phyloP scores from a whole-genome alignment of 108 stramenopile species.

The Conticribra guillardii region DNA sequence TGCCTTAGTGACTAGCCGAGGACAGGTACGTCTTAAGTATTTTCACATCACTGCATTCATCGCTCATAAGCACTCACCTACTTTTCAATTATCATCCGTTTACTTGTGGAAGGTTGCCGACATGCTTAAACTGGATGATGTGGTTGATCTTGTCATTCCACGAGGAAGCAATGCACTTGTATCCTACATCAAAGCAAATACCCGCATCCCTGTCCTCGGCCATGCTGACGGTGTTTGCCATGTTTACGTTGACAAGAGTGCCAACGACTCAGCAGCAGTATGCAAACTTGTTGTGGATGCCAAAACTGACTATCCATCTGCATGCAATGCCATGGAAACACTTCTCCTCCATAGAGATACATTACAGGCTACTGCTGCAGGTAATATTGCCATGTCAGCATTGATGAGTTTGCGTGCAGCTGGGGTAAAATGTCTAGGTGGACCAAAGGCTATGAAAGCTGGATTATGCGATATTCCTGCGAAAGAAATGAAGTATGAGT shows the following conservation, averaged over 20 bases:
- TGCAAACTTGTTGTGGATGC: slow-evolving; percentile 85
- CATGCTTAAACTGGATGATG: slow-evolving; percentile 83
- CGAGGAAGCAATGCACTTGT: slow-evolving; percentile 93
- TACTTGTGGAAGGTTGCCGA: slow-evolving; percentile 61
- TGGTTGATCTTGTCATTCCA: slow-evolving; percentile 99
- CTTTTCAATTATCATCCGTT: not conserved
- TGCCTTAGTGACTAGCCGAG: slow-evolving; percentile 90
- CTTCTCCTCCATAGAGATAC: slow-evolving; percentile 91
- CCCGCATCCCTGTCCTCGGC: slow-evolving; percentile 96
- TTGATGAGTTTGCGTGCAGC: slow-evolving; percentile 82
- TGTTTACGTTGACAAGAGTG: slow-evolving; percentile 92
- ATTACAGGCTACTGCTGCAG: slow-evolving; percentile 42
- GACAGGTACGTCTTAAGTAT: slow-evolving; percentile 57
- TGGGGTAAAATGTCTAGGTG: slow-evolving; percentile 90
- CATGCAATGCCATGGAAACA: slow-evolving; percentile 98
- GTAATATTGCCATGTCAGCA: slow-evolving; percentile 67
- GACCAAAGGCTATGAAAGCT: slow-evolving; percentile 78
- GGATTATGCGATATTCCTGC: slow-evolving; percentile 79
- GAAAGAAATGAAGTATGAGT: slow-evolving; percentile 85
- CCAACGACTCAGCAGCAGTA: slow-evolving; percentile 65
- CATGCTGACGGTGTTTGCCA: slow-evolving; percentile 99
- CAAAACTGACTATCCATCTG: slow-evolving; percentile 98
- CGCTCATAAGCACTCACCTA: not conserved
- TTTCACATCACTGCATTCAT: not conserved
- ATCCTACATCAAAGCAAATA: slow-evolving; percentile 89